Evolutionary conservation across 2,329 filamentous ascomycete genomes (phyloP), one percentile per base, ranked within the genome.

Genomic region (Venturia pyrina): DNA sequence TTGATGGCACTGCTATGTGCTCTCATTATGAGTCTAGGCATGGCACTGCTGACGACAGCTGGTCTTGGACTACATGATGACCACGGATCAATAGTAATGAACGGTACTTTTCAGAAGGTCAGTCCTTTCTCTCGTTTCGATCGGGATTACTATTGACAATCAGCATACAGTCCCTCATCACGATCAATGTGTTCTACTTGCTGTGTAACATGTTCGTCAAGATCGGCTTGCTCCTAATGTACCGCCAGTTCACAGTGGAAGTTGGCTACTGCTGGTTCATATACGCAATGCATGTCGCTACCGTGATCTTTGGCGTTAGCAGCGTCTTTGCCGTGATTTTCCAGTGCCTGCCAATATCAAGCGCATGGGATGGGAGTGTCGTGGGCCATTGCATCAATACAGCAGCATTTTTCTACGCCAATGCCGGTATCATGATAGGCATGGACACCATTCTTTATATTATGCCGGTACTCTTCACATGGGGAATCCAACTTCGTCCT

Each of bases 141-240:
- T 24, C 21, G 19, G 7, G 2, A 28, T 10, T 19, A 19, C 6
- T 8, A n/a, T 15, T 34, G 5, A 17, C 40, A 3, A 32, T 10
- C 21, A 17, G 40, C 15, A 1, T 40, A 67, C 63, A 72, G 71
- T 67, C 70, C 13, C 68, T 73, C 50, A 70, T 72, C 53, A 67
- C 67, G 5, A 67, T 70, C 70, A 70, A 74, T 68, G 67, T 73
- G 24, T 76, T 77, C 68, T 78, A 78, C 69, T 76, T 77, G 67
- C 66, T 70, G 56, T 76, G 75, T 64, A 76, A 78, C 65, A 77
- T 76, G 73, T 74, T 72, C 59, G 72, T 78, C 67, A 78, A 78
- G 69, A 71, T 78, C 53, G 76, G 75, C 0, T 71, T 78, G 8
- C 71, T 78, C 8, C 69, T 76, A 65, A 73, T 78, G 69, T 78